phyloP scores from a whole-genome alignment of 1,139 yeast genomes.

The Suhomyces taliae region DNA sequence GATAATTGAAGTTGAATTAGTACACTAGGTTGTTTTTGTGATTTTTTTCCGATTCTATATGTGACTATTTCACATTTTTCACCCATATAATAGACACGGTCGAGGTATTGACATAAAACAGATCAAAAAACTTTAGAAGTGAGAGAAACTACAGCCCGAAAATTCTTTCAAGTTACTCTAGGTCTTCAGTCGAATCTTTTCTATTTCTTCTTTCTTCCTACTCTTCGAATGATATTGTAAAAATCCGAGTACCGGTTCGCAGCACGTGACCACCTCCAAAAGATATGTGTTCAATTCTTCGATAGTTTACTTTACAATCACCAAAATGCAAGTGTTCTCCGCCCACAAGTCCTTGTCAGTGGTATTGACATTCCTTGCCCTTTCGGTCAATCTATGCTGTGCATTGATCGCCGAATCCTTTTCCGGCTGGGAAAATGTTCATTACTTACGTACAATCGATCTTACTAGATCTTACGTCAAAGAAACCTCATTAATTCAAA shows the following conservation, averaged over 20 bases:
- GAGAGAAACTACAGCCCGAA: too few relatives aligned
- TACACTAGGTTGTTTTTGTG: too few relatives aligned
- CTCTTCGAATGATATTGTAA: too few relatives aligned
- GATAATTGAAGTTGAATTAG: too few relatives aligned
- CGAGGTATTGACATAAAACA: too few relatives aligned
- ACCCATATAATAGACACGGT: too few relatives aligned
- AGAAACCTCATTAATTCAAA: constrained; percentile 57
- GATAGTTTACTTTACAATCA: neutral
- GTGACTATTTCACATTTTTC: too few relatives aligned
- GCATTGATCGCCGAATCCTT: constrained; percentile 4
- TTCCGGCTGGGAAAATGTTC: constrained; percentile 46
- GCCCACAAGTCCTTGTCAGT: constrained; percentile 2
- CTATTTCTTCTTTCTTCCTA: too few relatives aligned
- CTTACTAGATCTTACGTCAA: constrained; percentile 65
- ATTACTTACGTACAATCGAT: constrained; percentile 56
- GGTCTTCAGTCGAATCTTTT: too few relatives aligned
- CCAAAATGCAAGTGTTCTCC: constrained; percentile 5
- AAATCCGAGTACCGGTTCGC: neutral
- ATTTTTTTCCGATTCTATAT: too few relatives aligned
- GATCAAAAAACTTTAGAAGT: too few relatives aligned
- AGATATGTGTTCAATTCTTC: constrained; percentile 8
- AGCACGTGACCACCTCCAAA: constrained; percentile 6
- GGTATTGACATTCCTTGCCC: constrained; percentile 3
- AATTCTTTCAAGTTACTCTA: too few relatives aligned
- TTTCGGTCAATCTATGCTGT: constrained; percentile 2